Base-by-base conservation (phyloP, 2,329 filamentous ascomycete genomes). In the Chaetomium sp. region DNA sequence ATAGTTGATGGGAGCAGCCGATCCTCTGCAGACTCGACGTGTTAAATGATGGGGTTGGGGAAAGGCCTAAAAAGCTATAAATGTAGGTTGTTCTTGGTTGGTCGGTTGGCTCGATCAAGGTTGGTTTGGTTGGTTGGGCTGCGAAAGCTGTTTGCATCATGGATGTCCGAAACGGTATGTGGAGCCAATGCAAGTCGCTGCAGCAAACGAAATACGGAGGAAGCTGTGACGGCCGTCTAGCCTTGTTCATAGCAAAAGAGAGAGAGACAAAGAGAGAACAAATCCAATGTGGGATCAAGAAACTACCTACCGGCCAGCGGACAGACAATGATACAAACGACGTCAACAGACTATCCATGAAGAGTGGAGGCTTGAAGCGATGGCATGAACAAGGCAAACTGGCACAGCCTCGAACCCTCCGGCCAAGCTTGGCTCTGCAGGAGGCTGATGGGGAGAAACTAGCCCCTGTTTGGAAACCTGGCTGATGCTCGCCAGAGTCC, bases 341-440 rank as follows among this genome's bases (percentile, higher is more conserved):
- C 49, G 49, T 35, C 31, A 42, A 42, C 38, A 56, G 31, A 33
- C 19, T 19, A 13, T 25, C 7, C 16, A 29, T 6, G 6, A 35
- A 42, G 25, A 57, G 42, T 35, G 49, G 21, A 47, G n/a, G 33
- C 35, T 47, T 54, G n/a, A 53, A 53, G 12, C 56, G 21, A 12
- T 13, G n/a, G n/a, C 57, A 51, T 57, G 38, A n/a, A 16, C 45
- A 13, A 19, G 49, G 49, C 35, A 8, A 45, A 38, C 12, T 25
- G 64, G 65, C 67, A 68, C 65, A 68, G 67, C 67, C 67, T 68
- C 67, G 51, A 23, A 50, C 9, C 51, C 47, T 4, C 13, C 7
- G 21, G 53, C 21, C 31, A 27, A 45, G 25, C 47, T 54, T 54
- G 63, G 59, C 55, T 55, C 33, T 54, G 63, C 54, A 54, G 65